These are phyloP conservation scores for Skeletonema menzelii DNA, from an alignment of 108 stramenopile species.

Conservation along the genomic window DNA sequence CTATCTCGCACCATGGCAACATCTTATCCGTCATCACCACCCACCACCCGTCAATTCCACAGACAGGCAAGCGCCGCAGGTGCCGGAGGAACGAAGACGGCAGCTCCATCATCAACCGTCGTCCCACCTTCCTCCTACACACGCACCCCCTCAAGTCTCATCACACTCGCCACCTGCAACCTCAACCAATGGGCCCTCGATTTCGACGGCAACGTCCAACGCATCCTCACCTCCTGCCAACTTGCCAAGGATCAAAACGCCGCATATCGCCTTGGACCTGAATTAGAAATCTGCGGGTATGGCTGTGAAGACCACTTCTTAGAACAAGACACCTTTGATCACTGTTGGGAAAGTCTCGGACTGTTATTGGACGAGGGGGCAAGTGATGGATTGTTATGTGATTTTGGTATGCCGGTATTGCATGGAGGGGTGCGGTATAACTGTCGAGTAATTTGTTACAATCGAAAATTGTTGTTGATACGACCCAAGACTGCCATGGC, in stretches of 20 bases:
- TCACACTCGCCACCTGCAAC: slow-evolving; percentile 96
- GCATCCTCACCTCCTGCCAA: slow-evolving; percentile 77
- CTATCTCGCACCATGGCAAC: background rate
- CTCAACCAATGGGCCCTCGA: slow-evolving; percentile 99
- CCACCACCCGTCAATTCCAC: background rate
- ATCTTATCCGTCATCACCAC: background rate
- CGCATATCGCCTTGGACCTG: slow-evolving; percentile 94
- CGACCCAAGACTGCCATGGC: slow-evolving; percentile 90
- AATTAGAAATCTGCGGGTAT: slow-evolving; percentile 96
- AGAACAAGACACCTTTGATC: slow-evolving; percentile 93
- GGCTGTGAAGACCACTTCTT: slow-evolving; percentile 99
- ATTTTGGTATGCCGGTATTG: slow-evolving; percentile 96
- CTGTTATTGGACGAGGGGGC: slow-evolving; percentile 71
- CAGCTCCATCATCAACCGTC: background rate
- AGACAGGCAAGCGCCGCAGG: background rate
- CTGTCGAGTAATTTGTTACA: slow-evolving; percentile 86
- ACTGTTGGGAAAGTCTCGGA: slow-evolving; percentile 91
- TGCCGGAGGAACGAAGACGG: background rate
- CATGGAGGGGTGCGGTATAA: slow-evolving; percentile 92
- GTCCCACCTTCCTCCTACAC: background rate
- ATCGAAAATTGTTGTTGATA: slow-evolving; percentile 82
- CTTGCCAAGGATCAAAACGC: slow-evolving; percentile 81
- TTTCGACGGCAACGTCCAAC: slow-evolving; percentile 93
- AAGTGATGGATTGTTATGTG: slow-evolving; percentile 89
- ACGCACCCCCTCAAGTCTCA: slow-evolving; percentile 19